Evolutionary conservation across 345 rosid genomes (phyloP).

Genomic region (Lagerstroemia speciosa): DNA sequence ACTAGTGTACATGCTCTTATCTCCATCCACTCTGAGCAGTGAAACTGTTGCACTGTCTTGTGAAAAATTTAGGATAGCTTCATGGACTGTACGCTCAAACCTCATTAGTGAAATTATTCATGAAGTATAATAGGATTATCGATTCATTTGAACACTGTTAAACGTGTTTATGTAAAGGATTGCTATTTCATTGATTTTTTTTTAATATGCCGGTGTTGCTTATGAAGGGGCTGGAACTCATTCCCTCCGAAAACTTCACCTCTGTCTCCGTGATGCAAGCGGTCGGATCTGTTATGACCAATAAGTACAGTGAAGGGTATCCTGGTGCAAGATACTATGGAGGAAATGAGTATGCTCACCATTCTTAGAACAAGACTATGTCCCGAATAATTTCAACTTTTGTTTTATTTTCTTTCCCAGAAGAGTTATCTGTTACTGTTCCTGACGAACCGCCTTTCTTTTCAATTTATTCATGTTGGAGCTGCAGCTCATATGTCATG

Average conservation of each 20-base stretch:
- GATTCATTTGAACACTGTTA: too few species aligned
- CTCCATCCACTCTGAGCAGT: neutral
- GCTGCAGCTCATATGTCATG: neutral
- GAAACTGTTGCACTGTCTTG: neutral
- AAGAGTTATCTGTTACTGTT: too few species aligned
- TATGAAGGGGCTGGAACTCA: conserved; percentile 87
- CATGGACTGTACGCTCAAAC: too few species aligned
- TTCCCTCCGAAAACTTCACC: conserved; percentile 98
- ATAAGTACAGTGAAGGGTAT: conserved; percentile 99
- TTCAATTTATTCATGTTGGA: neutral
- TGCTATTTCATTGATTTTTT: neutral
- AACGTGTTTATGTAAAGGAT: too few species aligned
- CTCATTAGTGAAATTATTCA: neutral
- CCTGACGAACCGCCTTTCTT: too few species aligned
- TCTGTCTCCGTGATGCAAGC: conserved; percentile 99
- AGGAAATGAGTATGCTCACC: conserved; percentile 81
- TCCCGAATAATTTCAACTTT: neutral
- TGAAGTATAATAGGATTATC: neutral
- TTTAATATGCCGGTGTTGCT: conserved; percentile 12
- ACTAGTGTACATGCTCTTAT: neutral
- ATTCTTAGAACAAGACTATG: neutral
- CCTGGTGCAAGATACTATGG: conserved; percentile 99
- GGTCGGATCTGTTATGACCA: conserved; percentile 98
- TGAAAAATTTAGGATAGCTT: too few species aligned
- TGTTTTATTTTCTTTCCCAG: too few species aligned